phyloP scores from a whole-genome alignment of 2,329 filamentous ascomycete species.

The Zymoseptoria passerinii region DNA sequence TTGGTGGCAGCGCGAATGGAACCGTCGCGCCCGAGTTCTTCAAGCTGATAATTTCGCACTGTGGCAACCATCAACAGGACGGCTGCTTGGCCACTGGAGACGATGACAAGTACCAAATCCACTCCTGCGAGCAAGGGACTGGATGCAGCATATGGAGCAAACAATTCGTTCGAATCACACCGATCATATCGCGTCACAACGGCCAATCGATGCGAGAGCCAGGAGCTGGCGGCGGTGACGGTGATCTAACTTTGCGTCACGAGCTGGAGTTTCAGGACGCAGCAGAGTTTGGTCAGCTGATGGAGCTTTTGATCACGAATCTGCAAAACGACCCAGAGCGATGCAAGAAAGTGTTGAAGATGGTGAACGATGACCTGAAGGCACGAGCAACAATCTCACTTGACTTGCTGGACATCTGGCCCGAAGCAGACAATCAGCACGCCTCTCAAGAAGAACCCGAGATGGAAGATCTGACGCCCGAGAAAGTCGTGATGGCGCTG shows the following conservation, averaged over 20 bases:
- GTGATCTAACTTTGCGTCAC: conserved; percentile 60
- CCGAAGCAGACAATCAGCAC: conserved; percentile 11
- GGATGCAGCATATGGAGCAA: conserved; percentile 45
- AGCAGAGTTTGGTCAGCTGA: conserved; percentile 44
- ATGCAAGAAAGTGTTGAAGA: conserved; percentile 28
- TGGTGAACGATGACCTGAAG: conserved; percentile 25
- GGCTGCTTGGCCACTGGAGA: conserved; percentile 62
- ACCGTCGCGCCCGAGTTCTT: conserved; percentile 50
- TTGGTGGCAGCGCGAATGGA: conserved; percentile 35
- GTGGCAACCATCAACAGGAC: conserved; percentile 60
- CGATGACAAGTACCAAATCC: conserved; percentile 53
- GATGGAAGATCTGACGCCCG: conserved; percentile 34
- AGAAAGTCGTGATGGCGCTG: conserved; percentile 25
- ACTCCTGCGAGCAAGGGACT: conserved; percentile 75
- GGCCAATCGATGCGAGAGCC: conserved; percentile 61
- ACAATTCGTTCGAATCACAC: conserved; percentile 65
- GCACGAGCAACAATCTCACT: conserved; percentile 17
- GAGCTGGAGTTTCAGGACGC: conserved; percentile 54
- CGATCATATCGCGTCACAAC: conserved; percentile 59
- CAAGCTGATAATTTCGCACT: conserved; percentile 62
- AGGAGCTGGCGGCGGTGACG: conserved; percentile 70
- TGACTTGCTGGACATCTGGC: conserved; percentile 18
- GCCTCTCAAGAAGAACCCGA: conserved; percentile 36
- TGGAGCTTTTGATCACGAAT: conserved; percentile 34
- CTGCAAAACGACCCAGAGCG: conserved; percentile 30